Base-by-base conservation (phyloP, 108 stramenopile species). In the Phaeodactylum tricornutum region DNA sequence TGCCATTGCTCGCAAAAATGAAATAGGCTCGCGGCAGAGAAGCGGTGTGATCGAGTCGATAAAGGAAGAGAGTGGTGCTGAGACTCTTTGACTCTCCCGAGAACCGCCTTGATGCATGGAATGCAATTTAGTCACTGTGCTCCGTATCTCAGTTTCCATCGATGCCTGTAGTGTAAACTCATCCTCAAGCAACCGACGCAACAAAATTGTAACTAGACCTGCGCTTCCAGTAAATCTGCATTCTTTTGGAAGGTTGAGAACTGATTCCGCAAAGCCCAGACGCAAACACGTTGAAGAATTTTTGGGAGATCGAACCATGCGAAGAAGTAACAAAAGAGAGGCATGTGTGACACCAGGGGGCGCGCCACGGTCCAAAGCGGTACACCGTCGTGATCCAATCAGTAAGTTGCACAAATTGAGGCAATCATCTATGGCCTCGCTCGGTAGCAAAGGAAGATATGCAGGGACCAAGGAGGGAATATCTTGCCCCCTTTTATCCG, bases 121-220 rank as follows among this genome's bases (percentile, higher is more conserved):
- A 43, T 53, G 55, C 9, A 93, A 53, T 33, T 72, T 78, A 1
- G 77, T 33, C 14, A 87, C 57, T 14, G 54, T 57, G 34, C 64
- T 51, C 15, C 92, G 59, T 28, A 96, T 92, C 57, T 96, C 92
- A 29, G 81, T 79, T 50, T 96, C 92, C 94, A 96, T 96, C 31
- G 81, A 64, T 0, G 72, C 48, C 57, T 86, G 86, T 27, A 96
- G 69, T 12, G 86, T 92, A 11, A 50, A 34, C 20, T 85, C 86
- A 59, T 96, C 94, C 57, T 93, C 92, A 1, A 93, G 62, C 37
- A 95, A 59, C 19, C 90, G 83, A 29, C 94, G 79, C 19, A 93
- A 59, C 6, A 88, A 52, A 23, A 78, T 24, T 5, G 81, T 78
- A 4, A 85, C 63, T 9, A 92, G 57, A 4, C 67, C 69, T 27